Conservation (phyloP, 495 filamentous ascomycete genomes). For the Chlorociboria aeruginascens region DNA sequence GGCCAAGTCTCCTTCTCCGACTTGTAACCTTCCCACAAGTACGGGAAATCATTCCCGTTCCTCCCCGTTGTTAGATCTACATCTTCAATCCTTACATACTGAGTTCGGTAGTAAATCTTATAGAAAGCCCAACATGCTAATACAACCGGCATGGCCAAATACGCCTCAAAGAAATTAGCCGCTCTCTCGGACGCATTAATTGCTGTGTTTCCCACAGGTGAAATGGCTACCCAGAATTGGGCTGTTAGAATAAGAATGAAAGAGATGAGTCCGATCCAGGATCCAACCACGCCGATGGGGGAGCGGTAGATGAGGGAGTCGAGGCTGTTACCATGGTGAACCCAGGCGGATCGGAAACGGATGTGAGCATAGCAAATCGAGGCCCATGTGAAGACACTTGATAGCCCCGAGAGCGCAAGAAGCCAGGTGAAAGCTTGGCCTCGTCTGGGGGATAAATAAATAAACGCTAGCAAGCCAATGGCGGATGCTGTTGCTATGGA, state of each 20-base stretch:
- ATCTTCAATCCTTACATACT: constrained; percentile 47
- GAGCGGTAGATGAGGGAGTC: constrained; percentile 70
- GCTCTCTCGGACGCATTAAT: constrained; percentile 30
- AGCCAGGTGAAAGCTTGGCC: constrained; percentile 73
- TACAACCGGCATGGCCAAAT: constrained; percentile 72
- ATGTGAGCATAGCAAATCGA: constrained; percentile 84
- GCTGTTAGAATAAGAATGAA: constrained; percentile 75
- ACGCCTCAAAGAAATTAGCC: constrained; percentile 64
- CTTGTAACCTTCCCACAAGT: constrained; percentile 56
- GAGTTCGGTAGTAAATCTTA: constrained; percentile 63
- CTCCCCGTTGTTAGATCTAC: constrained; percentile 88
- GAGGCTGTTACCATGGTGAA: constrained; percentile 54
- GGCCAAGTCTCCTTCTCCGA: constrained; percentile 65
- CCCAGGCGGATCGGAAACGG: constrained; percentile 81
- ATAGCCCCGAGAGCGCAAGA: constrained; percentile 78
- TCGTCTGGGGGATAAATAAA: constrained; percentile 55
- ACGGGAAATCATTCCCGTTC: constrained; percentile 65
- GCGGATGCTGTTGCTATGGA: constrained; percentile 55
- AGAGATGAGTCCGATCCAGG: constrained; percentile 69
- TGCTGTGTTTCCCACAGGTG: constrained; percentile 45
- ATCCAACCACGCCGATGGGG: constrained; percentile 70
- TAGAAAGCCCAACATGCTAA: constrained; percentile 60
- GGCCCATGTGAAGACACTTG: constrained; percentile 85
- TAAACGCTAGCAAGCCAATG: constrained; percentile 67
- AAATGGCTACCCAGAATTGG: constrained; percentile 87